A percentile compares a stretch with the other conserved stretches of the same genome.
Evolutionary conservation across 306 rosid genomes (phyloP).

Genomic region (Betula pendula): DNA sequence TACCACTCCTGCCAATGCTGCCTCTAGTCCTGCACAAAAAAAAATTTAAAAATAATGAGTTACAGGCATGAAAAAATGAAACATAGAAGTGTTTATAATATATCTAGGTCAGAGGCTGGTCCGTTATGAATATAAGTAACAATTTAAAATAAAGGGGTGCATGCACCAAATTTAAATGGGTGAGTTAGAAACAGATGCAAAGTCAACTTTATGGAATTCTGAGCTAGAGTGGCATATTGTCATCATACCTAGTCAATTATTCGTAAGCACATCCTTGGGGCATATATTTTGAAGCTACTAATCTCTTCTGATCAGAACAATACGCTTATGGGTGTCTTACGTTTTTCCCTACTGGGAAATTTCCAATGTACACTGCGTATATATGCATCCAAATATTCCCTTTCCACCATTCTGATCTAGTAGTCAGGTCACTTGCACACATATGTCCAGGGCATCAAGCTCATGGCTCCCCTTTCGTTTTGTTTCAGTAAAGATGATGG

Average conservation of each 20-base stretch:
- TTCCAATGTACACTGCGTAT: not conserved
- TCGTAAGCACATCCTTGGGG: not conserved
- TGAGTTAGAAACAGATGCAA: not conserved
- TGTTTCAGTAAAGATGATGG: not conserved
- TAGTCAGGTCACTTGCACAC: not conserved
- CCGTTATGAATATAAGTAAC: not conserved
- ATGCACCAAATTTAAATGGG: not conserved
- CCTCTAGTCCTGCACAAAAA: slow-evolving; percentile 41
- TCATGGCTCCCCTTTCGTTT: not conserved
- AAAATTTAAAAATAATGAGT: not conserved
- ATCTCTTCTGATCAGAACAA: not conserved
- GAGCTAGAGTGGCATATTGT: not conserved
- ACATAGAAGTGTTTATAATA: not conserved
- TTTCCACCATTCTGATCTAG: not conserved
- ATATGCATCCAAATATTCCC: not conserved
- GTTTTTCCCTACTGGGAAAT: not conserved
- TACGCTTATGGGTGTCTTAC: not conserved
- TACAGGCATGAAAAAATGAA: not conserved
- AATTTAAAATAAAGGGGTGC: not conserved
- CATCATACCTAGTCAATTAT: not conserved
- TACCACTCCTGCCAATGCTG: slow-evolving; percentile 9
- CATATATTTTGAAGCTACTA: not conserved
- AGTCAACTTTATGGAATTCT: not conserved
- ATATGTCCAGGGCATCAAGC: not conserved
- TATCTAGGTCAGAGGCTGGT: not conserved